A percentile compares a stretch with the other conserved stretches of the same genome.
Evolutionary conservation across 805 yeast genomes (phyloP).

Genomic region (Wickerhamiella occidentalis): DNA sequence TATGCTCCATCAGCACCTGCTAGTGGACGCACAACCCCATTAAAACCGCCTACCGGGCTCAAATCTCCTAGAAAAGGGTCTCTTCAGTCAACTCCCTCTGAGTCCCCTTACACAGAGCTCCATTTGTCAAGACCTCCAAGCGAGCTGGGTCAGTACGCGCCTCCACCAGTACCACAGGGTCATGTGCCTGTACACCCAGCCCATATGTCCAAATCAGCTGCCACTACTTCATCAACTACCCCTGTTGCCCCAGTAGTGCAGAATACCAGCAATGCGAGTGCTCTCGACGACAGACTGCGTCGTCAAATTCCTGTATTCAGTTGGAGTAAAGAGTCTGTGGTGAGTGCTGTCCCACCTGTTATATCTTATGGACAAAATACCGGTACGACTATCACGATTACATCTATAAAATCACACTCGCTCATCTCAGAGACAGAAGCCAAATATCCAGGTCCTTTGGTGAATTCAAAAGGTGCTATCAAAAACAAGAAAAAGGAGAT

Average conservation of each 20-base stretch:
- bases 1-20: slow-evolving; percentile 1
- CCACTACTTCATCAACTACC: not conserved
- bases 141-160: slow-evolving; percentile 4
- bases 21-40: not conserved
- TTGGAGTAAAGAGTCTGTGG: slow-evolving; percentile 9
- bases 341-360: slow-evolving; percentile 6
- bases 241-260: not conserved
- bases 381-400: slow-evolving; percentile 2
- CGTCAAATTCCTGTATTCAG: slow-evolving; percentile 12
- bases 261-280: not conserved
- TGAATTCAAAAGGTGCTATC: slow-evolving; percentile 30
- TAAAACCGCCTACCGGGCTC: not conserved
- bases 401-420: not conserved
- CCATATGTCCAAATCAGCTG: not conserved
- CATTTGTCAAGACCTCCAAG: slow-evolving; percentile 10
- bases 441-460: slow-evolving; percentile 58
- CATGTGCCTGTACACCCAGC: not conserved
- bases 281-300: not conserved
- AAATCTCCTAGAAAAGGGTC: not conserved
- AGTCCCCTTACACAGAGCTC: slow-evolving; percentile 5
- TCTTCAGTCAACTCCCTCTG: not conserved
- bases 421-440: slow-evolving; percentile 18
- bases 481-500: slow-evolving; percentile 56
- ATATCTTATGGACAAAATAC: slow-evolving; percentile 6
- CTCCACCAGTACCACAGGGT: slow-evolving; percentile 2